phyloP scores from a whole-genome alignment of 495 filamentous ascomycete species.

The Choiromyces venosus region DNA sequence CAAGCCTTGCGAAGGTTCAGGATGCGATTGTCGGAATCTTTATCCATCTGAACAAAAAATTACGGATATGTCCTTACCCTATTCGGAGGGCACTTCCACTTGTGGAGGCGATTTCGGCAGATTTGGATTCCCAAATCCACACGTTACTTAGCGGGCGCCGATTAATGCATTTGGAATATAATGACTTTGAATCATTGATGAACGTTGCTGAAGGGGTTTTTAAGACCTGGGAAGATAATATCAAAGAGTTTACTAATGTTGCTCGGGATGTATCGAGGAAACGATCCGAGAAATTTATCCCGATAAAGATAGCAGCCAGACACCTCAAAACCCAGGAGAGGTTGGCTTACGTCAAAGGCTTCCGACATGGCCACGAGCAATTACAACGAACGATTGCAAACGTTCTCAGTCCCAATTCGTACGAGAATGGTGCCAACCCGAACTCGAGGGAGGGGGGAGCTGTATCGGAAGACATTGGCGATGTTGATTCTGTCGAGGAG shows the following conservation, averaged over 20 bases:
- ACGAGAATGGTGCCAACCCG: slow-evolving; percentile 50
- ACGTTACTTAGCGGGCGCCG: slow-evolving; percentile 75
- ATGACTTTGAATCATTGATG: slow-evolving; percentile 82
- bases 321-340: slow-evolving; percentile 83
- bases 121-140: slow-evolving; percentile 81
- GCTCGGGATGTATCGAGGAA: slow-evolving; percentile 87
- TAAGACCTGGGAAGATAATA: slow-evolving; percentile 84
- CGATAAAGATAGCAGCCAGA: slow-evolving; percentile 83
- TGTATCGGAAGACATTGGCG: slow-evolving; percentile 86
- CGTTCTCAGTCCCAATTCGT: slow-evolving; percentile 71
- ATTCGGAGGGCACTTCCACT: slow-evolving; percentile 84
- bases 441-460: slow-evolving; percentile 53
- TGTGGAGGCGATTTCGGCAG: slow-evolving; percentile 96
- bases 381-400: slow-evolving; percentile 91
- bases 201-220: slow-evolving; percentile 77
- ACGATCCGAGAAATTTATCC: slow-evolving; percentile 93
- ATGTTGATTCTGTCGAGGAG: slow-evolving; percentile 97
- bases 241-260: slow-evolving; percentile 96
- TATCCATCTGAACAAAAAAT: slow-evolving; percentile 88
- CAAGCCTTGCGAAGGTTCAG: slow-evolving; percentile 80
- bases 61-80: slow-evolving; percentile 90
- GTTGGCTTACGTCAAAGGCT: slow-evolving; percentile 85
- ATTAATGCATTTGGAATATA: slow-evolving; percentile 85
- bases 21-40: slow-evolving; percentile 86
- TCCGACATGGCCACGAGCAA: slow-evolving; percentile 94